These are phyloP conservation scores for Spizellomyces punctatus DNA, from an alignment of 192 early-diverging fungal species.

Conservation along the genomic window DNA sequence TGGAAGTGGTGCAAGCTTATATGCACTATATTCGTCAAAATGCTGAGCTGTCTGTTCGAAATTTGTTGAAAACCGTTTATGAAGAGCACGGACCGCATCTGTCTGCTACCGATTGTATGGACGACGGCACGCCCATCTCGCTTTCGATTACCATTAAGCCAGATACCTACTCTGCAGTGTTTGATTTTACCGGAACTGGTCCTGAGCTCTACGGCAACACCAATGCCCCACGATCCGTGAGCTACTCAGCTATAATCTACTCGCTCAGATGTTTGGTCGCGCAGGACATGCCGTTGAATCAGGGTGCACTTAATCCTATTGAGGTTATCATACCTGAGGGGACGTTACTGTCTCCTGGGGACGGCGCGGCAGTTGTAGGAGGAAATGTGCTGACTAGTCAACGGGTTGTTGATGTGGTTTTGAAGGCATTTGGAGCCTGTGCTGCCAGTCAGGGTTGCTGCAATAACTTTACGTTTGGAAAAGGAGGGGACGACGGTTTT, in stretches of 20 bases:
- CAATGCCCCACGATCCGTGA: slow-evolving; percentile 73
- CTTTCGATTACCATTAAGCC: slow-evolving; percentile 72
- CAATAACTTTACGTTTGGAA: slow-evolving; percentile 98
- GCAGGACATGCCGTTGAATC: slow-evolving; percentile 92
- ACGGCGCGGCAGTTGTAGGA: slow-evolving; percentile 90
- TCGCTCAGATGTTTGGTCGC: slow-evolving; percentile 90
- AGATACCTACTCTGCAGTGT: slow-evolving; percentile 71
- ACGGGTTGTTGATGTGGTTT: slow-evolving; percentile 86
- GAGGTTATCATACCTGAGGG: slow-evolving; percentile 75
- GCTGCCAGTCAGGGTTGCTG: slow-evolving; percentile 91
- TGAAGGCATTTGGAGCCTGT: slow-evolving; percentile 87
- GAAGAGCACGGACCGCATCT: slow-evolving; percentile 43
- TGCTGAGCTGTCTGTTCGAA: slow-evolving; percentile 82
- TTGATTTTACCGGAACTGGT: slow-evolving; percentile 94
- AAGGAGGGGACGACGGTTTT: slow-evolving; percentile 80
- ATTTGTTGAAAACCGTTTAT: slow-evolving; percentile 68
- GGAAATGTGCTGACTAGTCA: slow-evolving; percentile 97
- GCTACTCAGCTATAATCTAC: slow-evolving; percentile 95
- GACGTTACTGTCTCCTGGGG: slow-evolving; percentile 79
- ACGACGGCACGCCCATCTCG: slow-evolving; percentile 85
- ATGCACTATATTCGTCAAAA: slow-evolving; percentile 91
- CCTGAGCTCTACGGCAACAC: slow-evolving; percentile 66
- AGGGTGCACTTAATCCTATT: slow-evolving; percentile 90
- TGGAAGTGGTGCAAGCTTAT: slow-evolving; percentile 90
- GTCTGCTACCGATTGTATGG: slow-evolving; percentile 76